Percentiles rank a stretch among this genome's conserved stretches.
Conservation (phyloP, 345 rosid species). For the Eucalyptus albens region DNA sequence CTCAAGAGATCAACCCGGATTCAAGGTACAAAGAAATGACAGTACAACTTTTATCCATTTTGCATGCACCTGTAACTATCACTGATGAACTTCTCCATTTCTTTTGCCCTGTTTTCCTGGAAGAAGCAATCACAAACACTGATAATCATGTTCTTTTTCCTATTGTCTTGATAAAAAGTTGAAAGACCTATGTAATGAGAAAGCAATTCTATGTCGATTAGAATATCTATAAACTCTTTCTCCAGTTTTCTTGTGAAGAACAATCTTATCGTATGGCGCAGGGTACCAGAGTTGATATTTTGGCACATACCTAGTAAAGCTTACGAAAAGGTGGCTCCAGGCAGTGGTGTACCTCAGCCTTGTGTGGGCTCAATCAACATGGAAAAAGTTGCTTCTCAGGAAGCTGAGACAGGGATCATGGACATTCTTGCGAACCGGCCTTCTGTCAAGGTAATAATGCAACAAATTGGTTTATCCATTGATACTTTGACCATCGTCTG, state of each 20-base stretch:
- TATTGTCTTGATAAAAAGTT: neutral
- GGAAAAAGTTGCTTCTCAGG: slow-evolving; percentile 70
- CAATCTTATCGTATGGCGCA: neutral
- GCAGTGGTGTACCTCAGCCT: slow-evolving; percentile 30
- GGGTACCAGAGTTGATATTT: slow-evolving; percentile 79
- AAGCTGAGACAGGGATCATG: slow-evolving; percentile 68
- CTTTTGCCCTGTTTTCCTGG: neutral
- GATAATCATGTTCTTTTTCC: neutral
- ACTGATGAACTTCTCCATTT: neutral
- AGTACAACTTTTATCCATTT: neutral
- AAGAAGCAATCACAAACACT: neutral
- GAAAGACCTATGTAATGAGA: neutral
- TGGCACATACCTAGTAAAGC: slow-evolving; percentile 94
- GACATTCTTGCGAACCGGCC: slow-evolving; percentile 34
- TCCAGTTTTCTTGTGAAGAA: neutral
- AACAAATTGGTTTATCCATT: neutral
- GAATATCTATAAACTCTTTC: neutral
- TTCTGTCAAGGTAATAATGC: slow-evolving; percentile 56
- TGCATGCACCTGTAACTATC: neutral
- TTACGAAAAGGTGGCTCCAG: slow-evolving; percentile 65
- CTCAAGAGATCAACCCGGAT: slow-evolving; percentile 50
- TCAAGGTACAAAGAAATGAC: slow-evolving; percentile 23
- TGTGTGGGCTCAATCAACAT: slow-evolving; percentile 81
- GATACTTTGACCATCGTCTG: neutral
- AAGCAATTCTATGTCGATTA: neutral